Evolutionary conservation across 148 eudicot genomes (phyloP), one percentile per base, ranked within the genome.

Genomic region (Bassia scoparia): DNA sequence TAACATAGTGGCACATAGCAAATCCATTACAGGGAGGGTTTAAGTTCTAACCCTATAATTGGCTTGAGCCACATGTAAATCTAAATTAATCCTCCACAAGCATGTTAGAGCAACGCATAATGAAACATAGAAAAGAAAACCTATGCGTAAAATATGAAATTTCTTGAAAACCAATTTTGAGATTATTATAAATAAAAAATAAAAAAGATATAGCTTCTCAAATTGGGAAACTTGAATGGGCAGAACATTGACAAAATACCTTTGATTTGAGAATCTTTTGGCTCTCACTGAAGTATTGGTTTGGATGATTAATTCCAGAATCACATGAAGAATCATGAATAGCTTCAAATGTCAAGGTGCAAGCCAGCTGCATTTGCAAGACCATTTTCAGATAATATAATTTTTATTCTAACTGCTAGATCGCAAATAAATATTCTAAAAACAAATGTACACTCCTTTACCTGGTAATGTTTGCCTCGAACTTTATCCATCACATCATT

Each of bases 301-400:
- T 91, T 71, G 96, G 98, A 85, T 91, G 96, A 77, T 91, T 94
- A 37, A 94, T 89, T 67, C 96, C 98, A 80, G 91, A 73, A 84
- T 94, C 97, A 82, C 90, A 91, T 52, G 96, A 74, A 31, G 87
- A 60, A 41, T 83, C 81, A 68, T 89, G 90, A 75, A 94, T 81
- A 76, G 93, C 92, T 87, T 94, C 97, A 80, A 91, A 94, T 55
- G 95, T 88, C 81, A 91, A 88, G 27, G 98, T 94, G 82, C 98
- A 94, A 18, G 98, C 95, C 81, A 94, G 81, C 93, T 91, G 91
- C 83, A 80, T 18, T 68, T 73, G 78, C 13, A 63, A 21, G 43
- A 49, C 34, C 35, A 69, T 49, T 59, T 50, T 69, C 31, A 71
- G 50, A 71, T 38, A 17, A 64, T 24, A 53, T 34, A 64, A 21